A percentile compares a stretch with the other conserved stretches of the same genome.
Evolutionary conservation across 345 rosid species (phyloP).

Genomic region (Luvunga scandens): DNA sequence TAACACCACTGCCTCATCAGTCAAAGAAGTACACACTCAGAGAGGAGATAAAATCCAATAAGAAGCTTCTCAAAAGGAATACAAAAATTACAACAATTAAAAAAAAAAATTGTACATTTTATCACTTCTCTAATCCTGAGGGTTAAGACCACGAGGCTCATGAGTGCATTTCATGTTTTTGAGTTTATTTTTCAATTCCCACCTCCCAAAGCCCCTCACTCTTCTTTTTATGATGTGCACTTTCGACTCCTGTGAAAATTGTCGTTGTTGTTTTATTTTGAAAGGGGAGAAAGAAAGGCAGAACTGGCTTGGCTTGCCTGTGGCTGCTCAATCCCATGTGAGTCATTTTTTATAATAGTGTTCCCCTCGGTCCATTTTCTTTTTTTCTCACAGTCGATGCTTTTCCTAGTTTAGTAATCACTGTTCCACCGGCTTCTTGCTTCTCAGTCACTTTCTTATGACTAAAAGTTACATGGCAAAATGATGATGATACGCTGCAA

Average conservation of each 20-base stretch:
- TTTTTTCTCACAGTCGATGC: slow-evolving; percentile 21
- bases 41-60: slow-evolving; percentile 1
- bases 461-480: slow-evolving; percentile 14
- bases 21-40: neutral
- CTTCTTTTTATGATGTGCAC: slow-evolving; percentile 28
- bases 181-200: neutral
- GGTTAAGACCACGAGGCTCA: neutral
- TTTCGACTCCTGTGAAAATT: slow-evolving; percentile 19
- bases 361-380: neutral
- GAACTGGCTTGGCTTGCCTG: neutral
- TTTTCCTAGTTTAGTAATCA: slow-evolving; percentile 21
- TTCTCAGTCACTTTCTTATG: slow-evolving; percentile 29
- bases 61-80: slow-evolving; percentile 3
- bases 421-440: slow-evolving; percentile 19
- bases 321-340: slow-evolving; percentile 13
- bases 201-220: slow-evolving; percentile 21
- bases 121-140: neutral
- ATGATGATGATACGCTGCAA: neutral
- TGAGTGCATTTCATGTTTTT: neutral
- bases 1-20: neutral
- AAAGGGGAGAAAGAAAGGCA: slow-evolving; percentile 1
- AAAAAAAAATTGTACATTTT: neutral
- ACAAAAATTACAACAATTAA: neutral
- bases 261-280: slow-evolving; percentile 12
- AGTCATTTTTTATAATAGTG: neutral